Evolutionary conservation across 306 rosid genomes (phyloP).

Genomic region (Rubus idaeus): DNA sequence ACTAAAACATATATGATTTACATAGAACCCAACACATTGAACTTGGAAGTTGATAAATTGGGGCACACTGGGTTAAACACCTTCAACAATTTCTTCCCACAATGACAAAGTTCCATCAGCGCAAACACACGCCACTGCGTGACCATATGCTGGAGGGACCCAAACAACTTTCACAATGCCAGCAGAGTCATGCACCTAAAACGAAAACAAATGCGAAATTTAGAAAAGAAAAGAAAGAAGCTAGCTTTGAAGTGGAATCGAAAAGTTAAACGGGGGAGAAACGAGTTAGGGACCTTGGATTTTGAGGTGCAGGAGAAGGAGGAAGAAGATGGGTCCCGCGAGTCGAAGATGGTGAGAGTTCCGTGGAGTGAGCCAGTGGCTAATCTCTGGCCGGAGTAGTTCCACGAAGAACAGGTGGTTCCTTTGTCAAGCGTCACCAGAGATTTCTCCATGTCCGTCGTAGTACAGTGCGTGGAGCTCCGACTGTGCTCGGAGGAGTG

Average conservation of each 20-base stretch:
- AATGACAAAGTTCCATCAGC: constrained; percentile 61
- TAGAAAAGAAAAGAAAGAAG: not conserved
- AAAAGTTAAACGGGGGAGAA: not conserved
- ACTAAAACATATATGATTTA: no score
- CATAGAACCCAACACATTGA: no score
- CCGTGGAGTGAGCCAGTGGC: constrained; percentile 75
- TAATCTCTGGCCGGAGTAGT: constrained; percentile 54
- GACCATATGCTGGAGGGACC: constrained; percentile 85
- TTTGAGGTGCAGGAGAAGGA: constrained; percentile 58
- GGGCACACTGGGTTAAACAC: constrained; percentile 26
- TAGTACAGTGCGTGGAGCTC: not conserved
- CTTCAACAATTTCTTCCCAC: constrained; percentile 82
- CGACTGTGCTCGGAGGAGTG: not conserved
- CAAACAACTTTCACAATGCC: constrained; percentile 65
- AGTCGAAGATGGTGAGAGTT: constrained; percentile 66
- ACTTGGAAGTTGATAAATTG: not conserved
- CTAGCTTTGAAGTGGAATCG: not conserved
- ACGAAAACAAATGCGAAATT: not conserved
- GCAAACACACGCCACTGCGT: constrained; percentile 75
- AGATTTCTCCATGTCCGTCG: constrained; percentile 59
- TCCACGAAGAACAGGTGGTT: constrained; percentile 78
- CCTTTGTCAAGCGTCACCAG: constrained; percentile 60
- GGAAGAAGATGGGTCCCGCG: constrained; percentile 52
- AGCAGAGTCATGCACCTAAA: constrained; percentile 54
- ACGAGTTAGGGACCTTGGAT: constrained; percentile 44